Percentiles rank a stretch among this genome's conserved stretches.
These are phyloP conservation scores for Cylindrotheca fusiformis DNA, from an alignment of 108 stramenopile species.

Conservation along the genomic window DNA sequence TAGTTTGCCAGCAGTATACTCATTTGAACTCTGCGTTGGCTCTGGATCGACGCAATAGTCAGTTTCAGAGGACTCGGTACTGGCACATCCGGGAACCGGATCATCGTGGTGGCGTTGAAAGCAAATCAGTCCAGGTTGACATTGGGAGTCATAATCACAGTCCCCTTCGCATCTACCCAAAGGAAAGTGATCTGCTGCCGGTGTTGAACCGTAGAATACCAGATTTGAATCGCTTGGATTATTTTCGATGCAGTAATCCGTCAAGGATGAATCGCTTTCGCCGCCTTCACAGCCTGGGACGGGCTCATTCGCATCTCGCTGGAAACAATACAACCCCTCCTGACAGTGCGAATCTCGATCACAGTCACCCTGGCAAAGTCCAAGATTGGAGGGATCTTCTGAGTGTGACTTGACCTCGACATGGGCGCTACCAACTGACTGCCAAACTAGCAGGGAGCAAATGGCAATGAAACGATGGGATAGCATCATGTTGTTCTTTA, in stretches of 20 bases:
- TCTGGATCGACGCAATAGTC: constrained; percentile 29
- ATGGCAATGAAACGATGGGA: too few species aligned
- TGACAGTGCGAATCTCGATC: constrained; percentile 21
- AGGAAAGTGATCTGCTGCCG: constrained; percentile 8
- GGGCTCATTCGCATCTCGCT: constrained; percentile 11
- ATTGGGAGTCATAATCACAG: constrained; percentile 44
- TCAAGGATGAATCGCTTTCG: constrained; percentile 4
- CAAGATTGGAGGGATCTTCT: constrained; percentile 6
- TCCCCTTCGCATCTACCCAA: constrained; percentile 49
- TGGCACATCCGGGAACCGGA: constrained; percentile 39
- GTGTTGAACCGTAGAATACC: constrained; percentile 6
- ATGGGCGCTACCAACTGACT: too few species aligned
- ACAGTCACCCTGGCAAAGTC: constrained; percentile 40
- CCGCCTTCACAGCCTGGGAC: constrained; percentile 35
- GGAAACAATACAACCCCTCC: constrained; percentile 20
- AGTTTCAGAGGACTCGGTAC: constrained; percentile 2
- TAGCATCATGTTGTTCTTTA: too few species aligned
- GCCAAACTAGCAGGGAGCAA: too few species aligned
- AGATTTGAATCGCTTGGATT: not conserved
- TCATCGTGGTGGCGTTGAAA: constrained; percentile 28
- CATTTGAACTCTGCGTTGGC: too few species aligned
- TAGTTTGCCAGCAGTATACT: constrained; percentile 43
- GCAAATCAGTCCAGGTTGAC: constrained; percentile 30
- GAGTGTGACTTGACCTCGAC: too few species aligned
- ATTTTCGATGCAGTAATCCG: constrained; percentile 25